phyloP scores from a whole-genome alignment of 805 yeast genomes.

The Yamadazyma kitorensis region DNA sequence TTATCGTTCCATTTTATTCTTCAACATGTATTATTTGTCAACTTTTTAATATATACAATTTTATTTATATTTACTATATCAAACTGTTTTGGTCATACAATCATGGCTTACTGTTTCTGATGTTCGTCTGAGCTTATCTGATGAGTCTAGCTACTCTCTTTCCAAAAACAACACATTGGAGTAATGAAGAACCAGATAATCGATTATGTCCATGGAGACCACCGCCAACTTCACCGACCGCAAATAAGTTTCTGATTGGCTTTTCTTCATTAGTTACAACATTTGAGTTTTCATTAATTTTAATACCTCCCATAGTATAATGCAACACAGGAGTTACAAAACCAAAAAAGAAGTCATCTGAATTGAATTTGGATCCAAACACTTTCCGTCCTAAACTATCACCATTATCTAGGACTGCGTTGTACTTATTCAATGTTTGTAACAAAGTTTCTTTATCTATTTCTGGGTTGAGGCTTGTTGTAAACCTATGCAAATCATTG shows the following conservation, averaged over 20 bases:
- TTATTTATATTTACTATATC: no score
- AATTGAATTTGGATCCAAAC: conserved; percentile 12
- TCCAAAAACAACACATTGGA: conserved; percentile 42
- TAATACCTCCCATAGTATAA: conserved; percentile 70
- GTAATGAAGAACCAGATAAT: conserved; percentile 41
- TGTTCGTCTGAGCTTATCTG: not conserved
- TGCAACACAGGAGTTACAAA: conserved; percentile 61
- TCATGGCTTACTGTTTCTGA: no score
- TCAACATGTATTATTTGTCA: no score
- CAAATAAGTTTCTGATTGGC: conserved; percentile 40
- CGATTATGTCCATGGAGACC: conserved; percentile 46
- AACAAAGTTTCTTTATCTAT: conserved; percentile 9
- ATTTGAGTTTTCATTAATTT: conserved; percentile 46
- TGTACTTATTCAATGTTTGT: conserved; percentile 17
- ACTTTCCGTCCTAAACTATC: conserved; percentile 29
- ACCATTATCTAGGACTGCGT: conserved; percentile 7
- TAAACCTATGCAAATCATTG: conserved; percentile 15
- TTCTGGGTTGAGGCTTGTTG: conserved; percentile 14
- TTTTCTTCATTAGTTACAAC: conserved; percentile 31
- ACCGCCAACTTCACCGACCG: conserved; percentile 47
- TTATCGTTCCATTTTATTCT: no score
- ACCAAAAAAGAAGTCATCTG: conserved; percentile 42
- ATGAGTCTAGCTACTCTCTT: conserved; percentile 4
- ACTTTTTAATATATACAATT: no score
- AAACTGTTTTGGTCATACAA: no score